Evolutionary conservation across 257 asterid species (phyloP), one percentile per base, ranked within the genome.

Genomic region (Solanum rostratum): DNA sequence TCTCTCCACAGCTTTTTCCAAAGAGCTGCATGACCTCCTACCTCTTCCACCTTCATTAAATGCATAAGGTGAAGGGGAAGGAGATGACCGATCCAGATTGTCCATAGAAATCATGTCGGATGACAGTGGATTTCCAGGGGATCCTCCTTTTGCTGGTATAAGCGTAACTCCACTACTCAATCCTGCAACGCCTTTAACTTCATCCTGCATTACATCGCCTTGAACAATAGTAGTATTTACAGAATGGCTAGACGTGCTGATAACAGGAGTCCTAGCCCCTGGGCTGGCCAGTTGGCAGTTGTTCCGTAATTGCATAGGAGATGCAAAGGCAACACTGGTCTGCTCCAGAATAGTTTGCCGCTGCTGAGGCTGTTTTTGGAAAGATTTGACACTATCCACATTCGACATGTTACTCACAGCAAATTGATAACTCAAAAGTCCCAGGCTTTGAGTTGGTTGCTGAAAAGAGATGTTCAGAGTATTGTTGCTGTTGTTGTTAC

Each of bases 341-440:
- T 93, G 95, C 90, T 93, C 92, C 16, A 97, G 95, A 85, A 92
- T 92, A 43, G 97, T 93, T 90, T 90, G 81, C 20, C 46, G 88
- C 68, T 83, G 85, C 53, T 30, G 81, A 62, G 86, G 84, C 81
- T 59, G 89, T 79, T 74, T 87, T 41, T 87, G 92, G 57, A 89
- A 70, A 85, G 89, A 68, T 70, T 85, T 84, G 37, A 79, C 84
- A 81, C 88, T 89, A 81, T 80, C 86, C 88, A 87, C 87, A 81
- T 88, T 91, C 76, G 89, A 46, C 52, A 87, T 89, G 83, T 84
- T 87, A 69, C 74, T 88, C 29, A 84, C 92, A 1, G 73, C 79
- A 12, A 87, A 79, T 82, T 90, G 95, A 87, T 87, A 90, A 53
- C 90, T 90, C 84, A 88, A 71, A 86, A 88, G 57, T 85, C 90